Percentiles rank a stretch among this genome's conserved stretches.
Conservation (phyloP, 805 yeast species). For the Phaffomyces antillensis region DNA sequence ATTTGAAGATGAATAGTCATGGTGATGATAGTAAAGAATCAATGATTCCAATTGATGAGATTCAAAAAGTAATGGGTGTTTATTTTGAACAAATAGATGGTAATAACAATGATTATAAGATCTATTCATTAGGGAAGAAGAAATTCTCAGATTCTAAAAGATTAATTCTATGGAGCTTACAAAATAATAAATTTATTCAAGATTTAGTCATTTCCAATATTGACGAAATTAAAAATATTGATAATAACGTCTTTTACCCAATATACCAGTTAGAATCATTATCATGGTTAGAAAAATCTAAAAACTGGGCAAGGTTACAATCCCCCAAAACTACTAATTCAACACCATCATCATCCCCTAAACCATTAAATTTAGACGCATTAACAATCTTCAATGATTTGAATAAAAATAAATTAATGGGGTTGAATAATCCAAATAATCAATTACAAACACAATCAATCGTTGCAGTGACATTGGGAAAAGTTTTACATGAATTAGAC, state of each 20-base stretch:
- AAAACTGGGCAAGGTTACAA: conserved; percentile 16
- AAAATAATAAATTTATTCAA: conserved; percentile 18
- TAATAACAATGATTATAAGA: conserved; percentile 5
- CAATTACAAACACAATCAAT: conserved; percentile 7
- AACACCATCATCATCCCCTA: neutral
- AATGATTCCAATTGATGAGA: conserved; percentile 16
- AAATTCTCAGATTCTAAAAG: conserved; percentile 18
- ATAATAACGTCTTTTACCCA: conserved; percentile 2
- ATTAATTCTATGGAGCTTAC: conserved; percentile 21
- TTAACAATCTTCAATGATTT: neutral
- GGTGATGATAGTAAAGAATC: neutral
- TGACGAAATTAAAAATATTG: conserved; percentile 6
- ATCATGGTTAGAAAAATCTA: conserved; percentile 21
- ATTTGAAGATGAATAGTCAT: conserved; percentile 1
- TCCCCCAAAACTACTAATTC: conserved; percentile 10
- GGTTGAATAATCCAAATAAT: neutral
- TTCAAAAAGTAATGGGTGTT: conserved; percentile 19
- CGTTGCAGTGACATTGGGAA: conserved; percentile 21
- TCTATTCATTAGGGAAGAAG: conserved; percentile 15
- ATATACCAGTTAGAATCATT: conserved; percentile 12
- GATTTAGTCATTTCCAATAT: conserved; percentile 1
- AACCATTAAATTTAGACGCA: conserved; percentile 5
- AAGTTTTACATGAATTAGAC: conserved; percentile 13
- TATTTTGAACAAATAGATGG: conserved; percentile 11
- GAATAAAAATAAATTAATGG: neutral